Base-by-base conservation (phyloP, 495 filamentous ascomycete genomes). In the Monascus purpureus region DNA sequence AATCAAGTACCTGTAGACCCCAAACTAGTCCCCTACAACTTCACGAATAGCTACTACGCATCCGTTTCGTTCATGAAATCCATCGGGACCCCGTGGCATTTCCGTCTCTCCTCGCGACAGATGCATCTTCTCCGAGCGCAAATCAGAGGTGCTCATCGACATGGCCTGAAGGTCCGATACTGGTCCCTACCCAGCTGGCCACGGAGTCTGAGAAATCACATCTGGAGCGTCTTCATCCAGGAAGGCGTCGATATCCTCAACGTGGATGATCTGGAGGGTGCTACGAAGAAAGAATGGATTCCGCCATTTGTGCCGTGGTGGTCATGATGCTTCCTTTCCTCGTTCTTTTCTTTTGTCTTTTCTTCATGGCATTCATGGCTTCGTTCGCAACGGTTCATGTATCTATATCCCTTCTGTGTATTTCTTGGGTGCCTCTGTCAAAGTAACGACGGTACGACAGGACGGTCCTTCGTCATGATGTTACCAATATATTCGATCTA, bases 131-230 rank as follows among this genome's bases (percentile, higher is more conserved):
- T 90, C 40, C 61, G 76, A 12, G 53, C 53, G 0, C 80, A 87
- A 40, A 65, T 90, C 11, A 59, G 59, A n/a, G 67, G 67, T 25
- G 84, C 84, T 8, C 75, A 83, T 40, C 50, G 49, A 12, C 69
- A 70, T 42, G 82, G 84, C 0, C 55, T 92, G 23, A 75, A 74
- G 39, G 76, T 72, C 5, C 53, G 84, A 25, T 92, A 87, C 49
- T 92, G 84, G 83, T 70, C 74, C n/a, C 45, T 78, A 14, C 82
- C 83, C 0, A 52, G 53, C 34, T 92, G 83, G 82, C 82, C 84
- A 8, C 52, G 77, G n/a, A 67, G 71, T 29, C 41, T 78, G 42
- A 59, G 84, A 25, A 79, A 90, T 52, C 63, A 72, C 35, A 55
- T 92, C 12, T 92, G 83, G 84, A 55, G 71, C 29, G 63, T 77